These are phyloP conservation scores for Amanita inopinata DNA, from an alignment of 768 basidiomycete genomes.

Conservation along the genomic window DNA sequence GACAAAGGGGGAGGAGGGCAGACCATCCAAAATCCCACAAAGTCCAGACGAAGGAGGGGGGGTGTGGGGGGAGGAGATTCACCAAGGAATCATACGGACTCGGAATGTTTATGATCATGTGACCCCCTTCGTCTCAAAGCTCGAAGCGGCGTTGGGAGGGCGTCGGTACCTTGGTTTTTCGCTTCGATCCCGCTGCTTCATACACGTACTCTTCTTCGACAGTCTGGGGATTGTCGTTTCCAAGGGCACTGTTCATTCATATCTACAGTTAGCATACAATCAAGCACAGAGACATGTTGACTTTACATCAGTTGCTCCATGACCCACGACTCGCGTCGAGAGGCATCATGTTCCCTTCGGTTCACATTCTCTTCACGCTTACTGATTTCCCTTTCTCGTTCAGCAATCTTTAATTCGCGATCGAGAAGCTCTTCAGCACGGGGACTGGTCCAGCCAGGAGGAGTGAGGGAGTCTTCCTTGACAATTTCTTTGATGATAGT, in stretches of 20 bases:
- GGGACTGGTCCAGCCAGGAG: slow-evolving; percentile 71
- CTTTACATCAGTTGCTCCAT: slow-evolving; percentile 88
- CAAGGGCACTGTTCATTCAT: slow-evolving; percentile 41
- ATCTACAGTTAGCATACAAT: background rate
- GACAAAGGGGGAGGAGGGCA: slow-evolving; percentile 74
- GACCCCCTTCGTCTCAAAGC: slow-evolving; percentile 91
- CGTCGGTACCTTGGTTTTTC: slow-evolving; percentile 88
- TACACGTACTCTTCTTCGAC: slow-evolving; percentile 79
- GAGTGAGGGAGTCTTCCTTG: slow-evolving; percentile 69
- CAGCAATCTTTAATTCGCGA: slow-evolving; percentile 76
- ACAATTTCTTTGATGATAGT: slow-evolving; percentile 85
- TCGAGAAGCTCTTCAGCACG: slow-evolving; percentile 78
- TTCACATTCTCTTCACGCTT: slow-evolving; percentile 81
- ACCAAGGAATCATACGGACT: slow-evolving; percentile 61
- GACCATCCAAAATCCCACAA: slow-evolving; percentile 74
- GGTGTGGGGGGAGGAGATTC: slow-evolving; percentile 29
- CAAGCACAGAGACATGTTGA: background rate
- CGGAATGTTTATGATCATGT: slow-evolving; percentile 45
- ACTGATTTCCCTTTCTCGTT: slow-evolving; percentile 79
- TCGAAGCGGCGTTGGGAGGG: slow-evolving; percentile 80
- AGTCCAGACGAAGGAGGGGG: slow-evolving; percentile 84
- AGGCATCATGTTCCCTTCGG: slow-evolving; percentile 78
- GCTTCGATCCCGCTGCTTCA: slow-evolving; percentile 57
- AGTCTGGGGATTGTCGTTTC: slow-evolving; percentile 52
- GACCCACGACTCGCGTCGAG: slow-evolving; percentile 82